Conservation (phyloP, 768 basidiomycete species). For the Tricholoma furcatifolium region DNA sequence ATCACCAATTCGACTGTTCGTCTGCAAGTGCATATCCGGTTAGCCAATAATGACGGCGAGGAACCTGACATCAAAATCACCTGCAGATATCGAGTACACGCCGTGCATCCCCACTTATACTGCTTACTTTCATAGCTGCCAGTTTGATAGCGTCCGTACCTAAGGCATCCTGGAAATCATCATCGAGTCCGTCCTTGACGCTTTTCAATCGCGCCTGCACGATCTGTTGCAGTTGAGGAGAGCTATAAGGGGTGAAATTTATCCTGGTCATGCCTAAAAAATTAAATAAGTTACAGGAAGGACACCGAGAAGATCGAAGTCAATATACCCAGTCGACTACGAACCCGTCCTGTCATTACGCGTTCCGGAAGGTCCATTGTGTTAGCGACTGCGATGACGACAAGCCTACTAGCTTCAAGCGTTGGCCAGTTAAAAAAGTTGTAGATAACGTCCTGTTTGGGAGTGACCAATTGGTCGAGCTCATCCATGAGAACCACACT, state of each 20-base stretch:
- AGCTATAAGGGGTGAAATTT: constrained; percentile 89
- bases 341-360: constrained; percentile 87
- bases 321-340: constrained; percentile 78
- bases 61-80: constrained; percentile 34
- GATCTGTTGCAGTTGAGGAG: constrained; percentile 77
- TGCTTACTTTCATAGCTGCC: constrained; percentile 67
- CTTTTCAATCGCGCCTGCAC: constrained; percentile 77
- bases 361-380: constrained; percentile 98
- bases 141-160: constrained; percentile 75
- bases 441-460: constrained; percentile 97
- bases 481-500: constrained; percentile 99
- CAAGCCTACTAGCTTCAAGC: constrained; percentile 78
- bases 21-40: constrained; percentile 30
- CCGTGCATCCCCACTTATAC: constrained; percentile 92
- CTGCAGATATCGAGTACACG: constrained; percentile 92
- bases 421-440: constrained; percentile 99
- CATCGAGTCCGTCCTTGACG: constrained; percentile 49
- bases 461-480: constrained; percentile 92
- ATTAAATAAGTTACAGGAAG: neutral
- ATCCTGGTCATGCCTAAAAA: constrained; percentile 83
- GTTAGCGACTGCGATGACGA: constrained; percentile 96
- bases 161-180: constrained; percentile 51
- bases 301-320: neutral
- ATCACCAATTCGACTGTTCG: constrained; percentile 83
- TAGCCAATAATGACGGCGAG: neutral